A percentile compares a stretch with the other conserved stretches of the same genome.
These are phyloP conservation scores for Chaetomium sp. DNA, from an alignment of 2,329 filamentous ascomycete species.

Conservation along the genomic window DNA sequence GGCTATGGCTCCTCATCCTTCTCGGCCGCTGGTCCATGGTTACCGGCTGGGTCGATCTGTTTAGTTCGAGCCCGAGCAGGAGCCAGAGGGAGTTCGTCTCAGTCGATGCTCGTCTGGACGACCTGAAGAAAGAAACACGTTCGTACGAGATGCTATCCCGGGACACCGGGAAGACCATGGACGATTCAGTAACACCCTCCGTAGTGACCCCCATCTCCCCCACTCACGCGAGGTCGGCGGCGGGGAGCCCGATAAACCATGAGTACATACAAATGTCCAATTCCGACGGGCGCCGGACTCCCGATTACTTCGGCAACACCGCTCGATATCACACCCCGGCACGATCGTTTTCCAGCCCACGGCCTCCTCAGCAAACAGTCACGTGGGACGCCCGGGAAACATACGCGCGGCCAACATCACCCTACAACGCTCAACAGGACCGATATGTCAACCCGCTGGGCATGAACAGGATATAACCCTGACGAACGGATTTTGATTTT, in stretches of 20 bases:
- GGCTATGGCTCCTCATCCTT: slow-evolving; percentile 76
- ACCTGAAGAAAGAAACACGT: slow-evolving; percentile 56
- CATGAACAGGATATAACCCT: slow-evolving; percentile 48
- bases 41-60: slow-evolving; percentile 69
- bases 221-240: slow-evolving; percentile 20
- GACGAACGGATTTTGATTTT: not conserved
- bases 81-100: slow-evolving; percentile 79
- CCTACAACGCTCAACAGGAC: slow-evolving; percentile 22
- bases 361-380: slow-evolving; percentile 36
- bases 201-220: slow-evolving; percentile 29
- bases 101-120: slow-evolving; percentile 61
- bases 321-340: slow-evolving; percentile 48
- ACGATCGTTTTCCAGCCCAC: slow-evolving; percentile 51
- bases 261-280: slow-evolving; percentile 10
- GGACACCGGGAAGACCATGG: slow-evolving; percentile 42
- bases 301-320: slow-evolving; percentile 51
- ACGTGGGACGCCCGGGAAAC: slow-evolving; percentile 40
- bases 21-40: slow-evolving; percentile 82
- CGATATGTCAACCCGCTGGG: slow-evolving; percentile 46
- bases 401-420: slow-evolving; percentile 35
- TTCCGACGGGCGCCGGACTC: slow-evolving; percentile 38
- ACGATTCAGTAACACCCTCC: slow-evolving; percentile 46
- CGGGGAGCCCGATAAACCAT: slow-evolving; percentile 19
- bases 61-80: slow-evolving; percentile 42
- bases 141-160: slow-evolving; percentile 76